These are phyloP conservation scores for Mimosa bimucronata DNA, from an alignment of 306 rosid species.

Conservation along the genomic window DNA sequence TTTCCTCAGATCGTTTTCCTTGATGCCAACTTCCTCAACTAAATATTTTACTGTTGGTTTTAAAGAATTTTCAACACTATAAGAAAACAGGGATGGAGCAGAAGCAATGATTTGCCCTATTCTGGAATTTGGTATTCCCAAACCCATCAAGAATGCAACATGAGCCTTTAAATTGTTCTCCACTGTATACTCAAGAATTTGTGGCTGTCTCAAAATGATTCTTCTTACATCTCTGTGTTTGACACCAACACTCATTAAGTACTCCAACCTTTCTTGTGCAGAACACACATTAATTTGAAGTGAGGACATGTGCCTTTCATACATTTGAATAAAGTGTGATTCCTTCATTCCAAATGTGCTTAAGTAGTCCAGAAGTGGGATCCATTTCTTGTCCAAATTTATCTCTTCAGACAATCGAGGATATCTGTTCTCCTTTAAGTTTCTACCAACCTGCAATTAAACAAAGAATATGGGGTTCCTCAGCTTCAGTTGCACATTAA, in stretches of 20 bases:
- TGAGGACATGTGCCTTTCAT: conserved; percentile 87
- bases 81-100: conserved; percentile 85
- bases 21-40: conserved; percentile 93
- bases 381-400: conserved; percentile 71
- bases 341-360: conserved; percentile 88
- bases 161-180: conserved; percentile 89
- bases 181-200: conserved; percentile 76
- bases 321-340: conserved; percentile 92
- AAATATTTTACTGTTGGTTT: conserved; percentile 89
- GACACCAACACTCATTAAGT: conserved; percentile 87
- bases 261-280: conserved; percentile 87
- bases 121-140: conserved; percentile 84
- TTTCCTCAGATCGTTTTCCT: conserved; percentile 87
- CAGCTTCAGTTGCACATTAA: conserved; percentile 22
- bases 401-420: conserved; percentile 77
- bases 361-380: conserved; percentile 92
- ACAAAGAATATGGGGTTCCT: conserved; percentile 22
- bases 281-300: conserved; percentile 84
- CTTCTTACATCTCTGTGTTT: conserved; percentile 81
- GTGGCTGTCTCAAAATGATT: conserved; percentile 94
- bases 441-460: conserved; percentile 58
- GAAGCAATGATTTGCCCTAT: conserved; percentile 82
- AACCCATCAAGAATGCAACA: conserved; percentile 74
- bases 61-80: conserved; percentile 87
- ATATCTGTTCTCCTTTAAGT: conserved; percentile 57